Base-by-base conservation (phyloP, 2,329 filamentous ascomycete species). In the Incumbomyces lentus region DNA sequence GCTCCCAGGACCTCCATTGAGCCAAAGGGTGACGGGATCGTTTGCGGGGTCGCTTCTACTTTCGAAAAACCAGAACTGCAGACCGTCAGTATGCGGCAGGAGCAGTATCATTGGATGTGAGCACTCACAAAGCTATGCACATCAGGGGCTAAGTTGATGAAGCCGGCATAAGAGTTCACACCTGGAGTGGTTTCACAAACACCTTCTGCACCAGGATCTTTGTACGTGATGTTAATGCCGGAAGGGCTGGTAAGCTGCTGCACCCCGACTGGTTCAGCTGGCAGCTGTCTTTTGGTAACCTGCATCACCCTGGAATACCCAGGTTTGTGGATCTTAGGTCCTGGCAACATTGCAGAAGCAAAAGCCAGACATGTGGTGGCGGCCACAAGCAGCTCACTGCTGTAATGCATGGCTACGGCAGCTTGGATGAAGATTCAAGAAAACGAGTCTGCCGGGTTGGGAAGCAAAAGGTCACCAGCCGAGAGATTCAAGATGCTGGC, bases 161-260 rank as follows among this genome's bases (percentile, higher is more conserved):
- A 78, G 17, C 75, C 73, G 1, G 72, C 70, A 54, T 71, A 78
- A 22, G 70, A 74, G 52, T 76, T 76, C 16, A 78, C 73, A 22
- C 69, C 67, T 1, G 72, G 72, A 14, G 74, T 72, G 2, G 73
- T 68, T 61, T 79, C 75, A 52, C 75, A 78, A 47, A 76, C 55
- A 3, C 60, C 63, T 34, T 63, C 60, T 43, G 62, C 75, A 2
- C 74, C 74, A 2, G 69, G 74, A 58, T 78, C 64, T 59, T 79
- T 79, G 60, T 77, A 79, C 14, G 75, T 72, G 47, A 79, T 75
- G 18, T 69, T 70, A 50, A 75, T 63, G 46, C 69, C 69, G 47
- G 63, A 66, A 3, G 65, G 61, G 13, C 63, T 65, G 39, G 56
- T 60, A 39, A 68, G 61, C 2, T 59, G 59, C 47, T 64, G 62